Evolutionary conservation across 352 stramenopile species (phyloP).

Genomic region (Globisporangium yorkense): DNA sequence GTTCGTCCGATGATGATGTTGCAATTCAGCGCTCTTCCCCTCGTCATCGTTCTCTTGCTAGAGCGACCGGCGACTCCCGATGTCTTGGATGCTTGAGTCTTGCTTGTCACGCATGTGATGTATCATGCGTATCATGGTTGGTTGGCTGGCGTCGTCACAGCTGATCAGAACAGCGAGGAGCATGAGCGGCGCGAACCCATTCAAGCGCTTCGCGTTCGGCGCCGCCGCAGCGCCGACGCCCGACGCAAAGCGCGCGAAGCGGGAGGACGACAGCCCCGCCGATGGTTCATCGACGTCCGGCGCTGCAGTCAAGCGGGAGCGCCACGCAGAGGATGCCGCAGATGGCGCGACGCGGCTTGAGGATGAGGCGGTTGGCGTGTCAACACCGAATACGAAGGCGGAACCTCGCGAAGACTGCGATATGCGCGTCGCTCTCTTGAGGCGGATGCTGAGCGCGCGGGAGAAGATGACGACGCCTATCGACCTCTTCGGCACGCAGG

Average conservation of each 20-base stretch:
- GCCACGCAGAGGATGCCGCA: not conserved
- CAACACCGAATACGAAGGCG: not conserved
- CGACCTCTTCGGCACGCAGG: constrained; percentile 64
- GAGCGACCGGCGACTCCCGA: too few species aligned
- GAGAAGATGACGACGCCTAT: constrained; percentile 40
- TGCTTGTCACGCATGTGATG: too few species aligned
- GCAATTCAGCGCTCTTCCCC: not conserved
- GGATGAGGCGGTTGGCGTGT: too few species aligned
- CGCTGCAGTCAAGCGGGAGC: not conserved
- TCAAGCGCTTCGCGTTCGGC: constrained; percentile 54
- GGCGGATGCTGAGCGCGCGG: constrained; percentile 28
- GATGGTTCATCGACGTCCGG: not conserved
- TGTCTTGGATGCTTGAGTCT: too few species aligned
- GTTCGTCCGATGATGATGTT: not conserved
- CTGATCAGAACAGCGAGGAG: not conserved
- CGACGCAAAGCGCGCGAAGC: constrained; percentile 11
- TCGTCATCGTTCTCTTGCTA: too few species aligned
- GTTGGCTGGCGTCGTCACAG: too few species aligned
- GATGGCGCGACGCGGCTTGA: not conserved
- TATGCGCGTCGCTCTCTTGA: constrained; percentile 28
- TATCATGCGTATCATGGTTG: too few species aligned
- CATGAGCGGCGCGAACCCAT: constrained; percentile 35
- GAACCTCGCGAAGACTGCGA: not conserved
- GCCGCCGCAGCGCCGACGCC: not conserved
- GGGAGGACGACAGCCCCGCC: not conserved